Base-by-base conservation (phyloP, 495 filamentous ascomycete species). In the Parmelia sp. region DNA sequence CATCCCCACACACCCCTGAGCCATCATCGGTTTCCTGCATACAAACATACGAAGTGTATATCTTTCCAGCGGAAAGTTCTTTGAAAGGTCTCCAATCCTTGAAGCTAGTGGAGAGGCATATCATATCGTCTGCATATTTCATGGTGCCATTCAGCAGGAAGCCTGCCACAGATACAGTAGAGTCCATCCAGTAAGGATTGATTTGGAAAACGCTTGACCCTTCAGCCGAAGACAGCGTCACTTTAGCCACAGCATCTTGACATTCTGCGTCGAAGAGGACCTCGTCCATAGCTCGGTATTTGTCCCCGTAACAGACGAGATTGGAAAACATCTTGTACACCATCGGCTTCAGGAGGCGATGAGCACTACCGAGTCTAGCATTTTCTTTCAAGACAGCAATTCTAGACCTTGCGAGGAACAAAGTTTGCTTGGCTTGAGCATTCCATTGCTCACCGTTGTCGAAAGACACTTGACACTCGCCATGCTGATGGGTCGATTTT, bases 111-210 rank as follows among this genome's bases (percentile, higher is more conserved):
- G 80, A 83, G 62, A 88, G 82, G 71, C 78, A 88, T 56, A 84
- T 82, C 65, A 84, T 80, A 56, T 81, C 77, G n/a, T 58, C 55
- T 17, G 82, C 23, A n/a, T 37, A 42, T 25, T 55, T 66, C 23
- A 62, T 57, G 36, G 33, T 61, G 35, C 58, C 64, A 40, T 66
- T 66, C n/a, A 61, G 33, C 12, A 69, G 62, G 19, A 93, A 92
- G 25, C 90, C 90, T 17, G 87, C 45, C 17, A 67, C 23, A 58
- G 87, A 83, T 65, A 79, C 82, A 57, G 82, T 65, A 49, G 83
- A 86, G 71, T 91, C 89, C 56, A 90, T 89, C 80, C 85, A 89
- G 73, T 86, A 88, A 4, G 88, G 88, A 57, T 82, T 82, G 61
- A 83, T 83, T 63, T 80, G 76, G 75, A 85, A 91, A 63, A 78